Evolutionary conservation across 768 basidiomycete species (phyloP), one percentile per base, ranked within the genome.

Genomic region (Pulveroboletus sp.): DNA sequence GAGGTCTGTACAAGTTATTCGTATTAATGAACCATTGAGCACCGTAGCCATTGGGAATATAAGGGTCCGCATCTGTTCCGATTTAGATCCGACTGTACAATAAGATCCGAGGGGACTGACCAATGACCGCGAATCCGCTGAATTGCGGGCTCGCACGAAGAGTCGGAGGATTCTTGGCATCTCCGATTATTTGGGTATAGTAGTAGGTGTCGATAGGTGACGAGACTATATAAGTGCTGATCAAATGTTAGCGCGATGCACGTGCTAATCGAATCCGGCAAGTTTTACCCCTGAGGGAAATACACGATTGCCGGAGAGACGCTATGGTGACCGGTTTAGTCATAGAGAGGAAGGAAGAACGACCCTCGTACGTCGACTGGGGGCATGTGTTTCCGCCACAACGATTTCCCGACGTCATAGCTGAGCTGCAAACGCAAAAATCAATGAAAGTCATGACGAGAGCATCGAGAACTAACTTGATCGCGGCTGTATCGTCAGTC

Each of bases 161-260:
- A 0, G 79, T 88, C 0, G 88, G 89, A 18, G 78, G 82, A 17
- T 71, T 69, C 56, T 75, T 80, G 3, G 85, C 81, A 64, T 90
- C 88, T 18, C 88, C 88, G 31, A 91, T 81, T 41, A 90, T 70
- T 65, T 84, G 81, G 2, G 86, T 88, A 62, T 87, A 87, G 62
- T 89, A 90, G 58, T 81, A 83, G 1, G 84, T 76, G 36, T 84
- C 68, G 41, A 90, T 81, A 3, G 87, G 73, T 4, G 77, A 61
- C 0, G 85, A 81, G 42, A 89, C 77, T 6, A 82, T 68, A 62
- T 89, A 90, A 7, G 76, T 82, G 49, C 84, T 86, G 55, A 33
- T 47, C 31, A 36, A 5, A 6, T 8, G 46, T 58, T 41, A 58
- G 52, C 8, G 8, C n/a, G 5, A 7, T 14, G 26, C 15, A 31